Conservation (phyloP, 2,329 filamentous ascomycete species). For the Neospermospora avenae region DNA sequence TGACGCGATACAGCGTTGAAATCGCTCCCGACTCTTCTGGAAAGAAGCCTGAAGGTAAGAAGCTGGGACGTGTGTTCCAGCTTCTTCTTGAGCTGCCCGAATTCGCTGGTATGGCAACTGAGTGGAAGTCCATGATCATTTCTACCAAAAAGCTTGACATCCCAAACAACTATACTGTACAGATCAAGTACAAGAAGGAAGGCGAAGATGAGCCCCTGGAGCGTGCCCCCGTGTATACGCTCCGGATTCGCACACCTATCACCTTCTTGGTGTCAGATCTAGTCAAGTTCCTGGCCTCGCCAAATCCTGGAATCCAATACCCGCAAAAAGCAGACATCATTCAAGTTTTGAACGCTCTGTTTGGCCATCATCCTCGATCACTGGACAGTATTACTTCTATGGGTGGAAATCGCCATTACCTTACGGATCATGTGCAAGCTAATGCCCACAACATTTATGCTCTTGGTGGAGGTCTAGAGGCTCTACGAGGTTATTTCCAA, state of each 20-base stretch:
- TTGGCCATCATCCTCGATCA: constrained; percentile 45
- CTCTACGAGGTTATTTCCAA: constrained; percentile 58
- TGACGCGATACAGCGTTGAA: constrained; percentile 33
- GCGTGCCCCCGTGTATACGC: constrained; percentile 21
- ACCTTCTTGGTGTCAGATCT: constrained; percentile 23
- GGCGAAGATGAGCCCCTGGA: constrained; percentile 28
- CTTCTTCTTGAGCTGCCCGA: constrained; percentile 33
- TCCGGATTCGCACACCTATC: constrained; percentile 22
- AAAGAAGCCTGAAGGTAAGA: constrained; percentile 23
- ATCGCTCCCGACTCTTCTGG: constrained; percentile 21
- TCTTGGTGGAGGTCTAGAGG: constrained; percentile 51
- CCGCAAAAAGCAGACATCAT: constrained; percentile 47
- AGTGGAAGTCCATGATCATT: constrained; percentile 32
- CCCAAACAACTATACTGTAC: constrained; percentile 11
- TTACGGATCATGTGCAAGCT: constrained; percentile 33
- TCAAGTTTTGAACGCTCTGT: constrained; percentile 56
- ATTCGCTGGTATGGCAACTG: constrained; percentile 28
- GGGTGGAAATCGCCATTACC: constrained; percentile 53
- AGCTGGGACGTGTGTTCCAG: constrained; percentile 30
- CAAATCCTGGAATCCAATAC: constrained; percentile 13
- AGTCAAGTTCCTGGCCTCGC: constrained; percentile 22
- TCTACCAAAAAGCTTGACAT: constrained; percentile 21
- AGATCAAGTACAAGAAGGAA: constrained; percentile 28
- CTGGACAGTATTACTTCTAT: constrained; percentile 40
- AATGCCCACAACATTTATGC: constrained; percentile 31